These are phyloP conservation scores for Neoboletus brunneissimus DNA, from an alignment of 768 basidiomycete species.

Conservation along the genomic window DNA sequence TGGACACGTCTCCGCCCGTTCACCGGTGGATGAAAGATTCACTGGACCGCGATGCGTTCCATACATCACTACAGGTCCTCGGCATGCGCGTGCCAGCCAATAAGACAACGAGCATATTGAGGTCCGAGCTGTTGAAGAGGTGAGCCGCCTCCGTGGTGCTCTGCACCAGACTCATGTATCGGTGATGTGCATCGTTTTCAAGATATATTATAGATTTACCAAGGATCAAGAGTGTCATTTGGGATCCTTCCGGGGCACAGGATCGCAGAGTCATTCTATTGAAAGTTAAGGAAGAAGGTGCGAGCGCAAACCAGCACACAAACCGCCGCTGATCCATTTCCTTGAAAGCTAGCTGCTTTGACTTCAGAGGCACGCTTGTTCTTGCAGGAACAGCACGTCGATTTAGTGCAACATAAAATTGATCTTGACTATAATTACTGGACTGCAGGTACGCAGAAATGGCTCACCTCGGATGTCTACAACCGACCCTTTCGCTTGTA, in stretches of 20 bases:
- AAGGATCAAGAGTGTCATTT: conserved; percentile 58
- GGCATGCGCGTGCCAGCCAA: conserved; percentile 61
- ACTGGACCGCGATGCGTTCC: conserved; percentile 66
- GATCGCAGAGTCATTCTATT: conserved; percentile 65
- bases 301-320: conserved; percentile 15
- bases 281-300: conserved; percentile 59
- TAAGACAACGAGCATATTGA: conserved; percentile 55
- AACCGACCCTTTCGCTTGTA: conserved; percentile 29
- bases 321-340: conserved; percentile 4
- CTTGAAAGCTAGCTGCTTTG: conserved; percentile 64
- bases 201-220: conserved; percentile 68
- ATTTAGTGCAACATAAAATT: conserved; percentile 57
- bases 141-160: conserved; percentile 30
- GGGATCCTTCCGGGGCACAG: conserved; percentile 46
- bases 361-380: conserved; percentile 52
- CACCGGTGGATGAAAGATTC: conserved; percentile 49
- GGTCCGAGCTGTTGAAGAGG: conserved; percentile 58
- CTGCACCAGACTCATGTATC: conserved; percentile 9
- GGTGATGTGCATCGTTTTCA: conserved; percentile 4
- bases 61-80: conserved; percentile 61
- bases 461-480: background rate
- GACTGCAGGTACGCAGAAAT: conserved; percentile 62
- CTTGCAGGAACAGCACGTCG: conserved; percentile 52
- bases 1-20: conserved; percentile 44
- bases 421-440: conserved; percentile 83